phyloP scores from a whole-genome alignment of 176 grass and related monocot genomes.

The Rhynchospora pubera region DNA sequence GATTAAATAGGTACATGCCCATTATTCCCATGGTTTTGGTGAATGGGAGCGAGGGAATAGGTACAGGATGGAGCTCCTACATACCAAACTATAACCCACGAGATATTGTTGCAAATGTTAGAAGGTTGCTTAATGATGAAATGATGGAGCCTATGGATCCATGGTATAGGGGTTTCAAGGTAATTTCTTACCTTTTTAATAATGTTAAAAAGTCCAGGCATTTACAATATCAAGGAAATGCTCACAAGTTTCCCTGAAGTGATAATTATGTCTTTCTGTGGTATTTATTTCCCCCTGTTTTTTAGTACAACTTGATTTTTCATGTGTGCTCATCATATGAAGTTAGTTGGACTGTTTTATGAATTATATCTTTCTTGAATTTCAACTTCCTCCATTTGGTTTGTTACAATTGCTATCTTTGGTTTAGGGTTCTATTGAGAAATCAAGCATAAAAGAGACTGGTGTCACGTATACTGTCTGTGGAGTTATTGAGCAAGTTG shows the following conservation, averaged over 20 bases:
- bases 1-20: slow-evolving; percentile 37
- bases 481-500: slow-evolving; percentile 34
- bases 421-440: slow-evolving; percentile 44
- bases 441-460: slow-evolving; percentile 39
- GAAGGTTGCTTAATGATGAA: slow-evolving; percentile 33
- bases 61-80: slow-evolving; percentile 46
- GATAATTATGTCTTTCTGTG: background rate
- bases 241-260: background rate
- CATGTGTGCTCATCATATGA: background rate
- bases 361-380: background rate
- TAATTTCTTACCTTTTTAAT: background rate
- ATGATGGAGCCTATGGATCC: slow-evolving; percentile 41
- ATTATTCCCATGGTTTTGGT: slow-evolving; percentile 40
- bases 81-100: slow-evolving; percentile 50
- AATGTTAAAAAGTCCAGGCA: background rate
- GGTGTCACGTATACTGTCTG: slow-evolving; percentile 41
- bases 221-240: background rate
- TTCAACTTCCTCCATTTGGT: background rate
- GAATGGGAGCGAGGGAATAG: slow-evolving; percentile 50
- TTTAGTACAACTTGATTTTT: background rate
- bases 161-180: slow-evolving; percentile 49
- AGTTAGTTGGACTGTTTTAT: no score
- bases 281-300: background rate
- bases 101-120: slow-evolving; percentile 41
- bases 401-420: background rate